These are phyloP conservation scores for Prunus yedoensis DNA, from an alignment of 331 rosid species.

Conservation along the genomic window DNA sequence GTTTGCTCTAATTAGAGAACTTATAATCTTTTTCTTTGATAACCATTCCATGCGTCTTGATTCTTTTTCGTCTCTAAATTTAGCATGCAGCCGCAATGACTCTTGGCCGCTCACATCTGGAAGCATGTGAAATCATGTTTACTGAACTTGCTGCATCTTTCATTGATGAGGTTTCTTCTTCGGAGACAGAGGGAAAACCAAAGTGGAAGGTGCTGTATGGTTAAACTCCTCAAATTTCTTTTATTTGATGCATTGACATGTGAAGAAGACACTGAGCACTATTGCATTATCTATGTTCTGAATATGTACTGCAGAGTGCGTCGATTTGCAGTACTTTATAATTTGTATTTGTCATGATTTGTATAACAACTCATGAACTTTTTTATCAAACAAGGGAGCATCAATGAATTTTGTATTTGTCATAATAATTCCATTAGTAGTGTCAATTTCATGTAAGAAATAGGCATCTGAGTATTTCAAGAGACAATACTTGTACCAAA, in stretches of 20 bases:
- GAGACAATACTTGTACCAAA: background rate
- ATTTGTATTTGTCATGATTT: background rate
- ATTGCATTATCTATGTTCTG: background rate
- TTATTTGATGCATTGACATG: background rate
- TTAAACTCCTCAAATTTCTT: background rate
- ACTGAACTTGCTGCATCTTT: slow-evolving; percentile 75
- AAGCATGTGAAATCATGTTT: slow-evolving; percentile 92
- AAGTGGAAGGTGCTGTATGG: slow-evolving; percentile 88
- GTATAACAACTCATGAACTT: background rate
- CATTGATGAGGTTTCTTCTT: slow-evolving; percentile 75
- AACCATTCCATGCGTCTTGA: background rate
- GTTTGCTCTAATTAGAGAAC: background rate
- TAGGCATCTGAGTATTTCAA: background rate
- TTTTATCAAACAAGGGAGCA: background rate
- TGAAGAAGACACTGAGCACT: background rate
- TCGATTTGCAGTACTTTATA: background rate
- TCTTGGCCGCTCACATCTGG: slow-evolving; percentile 94
- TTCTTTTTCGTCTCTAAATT: slow-evolving; percentile 25
- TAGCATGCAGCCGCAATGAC: slow-evolving; percentile 99
- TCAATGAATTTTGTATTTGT: background rate
- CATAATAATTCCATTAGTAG: background rate
- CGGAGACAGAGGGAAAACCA: slow-evolving; percentile 85
- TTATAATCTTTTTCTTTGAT: background rate
- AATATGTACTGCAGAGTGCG: background rate
- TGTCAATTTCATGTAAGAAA: background rate